phyloP scores from a whole-genome alignment of 805 yeast genomes.

The Pichia phayaonensis region DNA sequence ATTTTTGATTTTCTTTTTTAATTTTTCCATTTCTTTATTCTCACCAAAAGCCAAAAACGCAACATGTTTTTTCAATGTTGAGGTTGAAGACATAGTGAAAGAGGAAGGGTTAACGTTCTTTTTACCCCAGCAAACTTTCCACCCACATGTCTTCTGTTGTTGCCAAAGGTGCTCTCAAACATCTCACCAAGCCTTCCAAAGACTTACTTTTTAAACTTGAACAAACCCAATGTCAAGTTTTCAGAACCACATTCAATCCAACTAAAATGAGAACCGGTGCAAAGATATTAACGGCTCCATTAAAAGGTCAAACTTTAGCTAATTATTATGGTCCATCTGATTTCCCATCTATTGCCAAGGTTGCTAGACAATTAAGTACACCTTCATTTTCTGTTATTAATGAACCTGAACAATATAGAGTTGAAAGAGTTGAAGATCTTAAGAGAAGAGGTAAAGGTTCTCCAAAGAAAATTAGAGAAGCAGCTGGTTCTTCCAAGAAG shows the following conservation, averaged over 20 bases:
- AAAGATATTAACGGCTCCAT: constrained; percentile 56
- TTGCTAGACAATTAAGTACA: constrained; percentile 20
- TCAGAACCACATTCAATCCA: constrained; percentile 68
- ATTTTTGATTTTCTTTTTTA: background rate
- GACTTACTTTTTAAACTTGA: constrained; percentile 49
- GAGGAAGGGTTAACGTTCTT: background rate
- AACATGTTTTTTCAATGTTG: background rate
- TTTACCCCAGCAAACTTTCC: background rate
- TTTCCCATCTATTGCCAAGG: constrained; percentile 46
- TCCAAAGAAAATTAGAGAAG: constrained; percentile 63
- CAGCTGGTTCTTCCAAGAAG: constrained; percentile 26
- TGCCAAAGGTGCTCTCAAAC: constrained; percentile 13
- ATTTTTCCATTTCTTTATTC: background rate
- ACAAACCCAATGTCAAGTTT: constrained; percentile 55
- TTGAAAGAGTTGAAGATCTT: constrained; percentile 53
- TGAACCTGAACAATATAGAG: constrained; percentile 63
- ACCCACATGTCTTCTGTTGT: constrained; percentile 12
- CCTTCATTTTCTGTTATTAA: constrained; percentile 41
- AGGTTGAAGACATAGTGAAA: background rate
- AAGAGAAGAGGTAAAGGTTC: constrained; percentile 88
- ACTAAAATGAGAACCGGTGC: constrained; percentile 59
- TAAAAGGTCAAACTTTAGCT: constrained; percentile 66
- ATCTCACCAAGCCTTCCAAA: constrained; percentile 28
- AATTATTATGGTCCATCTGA: constrained; percentile 70
- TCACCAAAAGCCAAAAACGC: background rate